These are phyloP conservation scores for Tilletia indica DNA, from an alignment of 1,284 basidiomycete species.

Conservation along the genomic window DNA sequence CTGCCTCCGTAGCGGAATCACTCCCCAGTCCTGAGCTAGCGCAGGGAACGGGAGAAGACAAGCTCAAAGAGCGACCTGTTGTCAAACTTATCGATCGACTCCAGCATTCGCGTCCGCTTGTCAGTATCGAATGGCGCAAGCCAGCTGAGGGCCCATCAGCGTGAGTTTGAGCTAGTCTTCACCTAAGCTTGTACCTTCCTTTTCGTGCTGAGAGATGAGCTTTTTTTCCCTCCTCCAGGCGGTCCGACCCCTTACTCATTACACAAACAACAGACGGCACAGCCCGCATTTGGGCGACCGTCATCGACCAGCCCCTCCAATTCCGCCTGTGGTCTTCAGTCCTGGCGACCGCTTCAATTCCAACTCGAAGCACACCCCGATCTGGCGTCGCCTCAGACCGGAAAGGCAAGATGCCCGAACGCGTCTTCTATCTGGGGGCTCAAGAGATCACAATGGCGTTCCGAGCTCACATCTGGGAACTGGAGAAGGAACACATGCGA, in stretches of 20 bases:
- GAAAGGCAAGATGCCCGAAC: not conserved
- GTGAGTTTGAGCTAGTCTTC: not conserved
- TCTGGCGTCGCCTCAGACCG: not conserved
- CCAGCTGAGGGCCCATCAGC: conserved; percentile 10
- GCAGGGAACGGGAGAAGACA: not conserved
- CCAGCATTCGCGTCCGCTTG: not conserved
- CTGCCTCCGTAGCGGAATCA: not conserved
- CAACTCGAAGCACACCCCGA: not conserved
- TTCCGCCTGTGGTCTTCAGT: conserved; percentile 19
- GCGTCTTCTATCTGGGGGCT: conserved; percentile 9
- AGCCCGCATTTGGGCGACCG: conserved; percentile 18
- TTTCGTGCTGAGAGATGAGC: not conserved
- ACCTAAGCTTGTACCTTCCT: not conserved
- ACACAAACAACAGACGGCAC: conserved; percentile 20
- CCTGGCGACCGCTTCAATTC: not conserved
- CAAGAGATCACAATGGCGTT: conserved; percentile 74
- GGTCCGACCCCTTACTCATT: conserved; percentile 10
- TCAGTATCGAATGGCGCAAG: conserved; percentile 6
- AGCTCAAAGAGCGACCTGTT: not conserved
- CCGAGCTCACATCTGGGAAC: conserved; percentile 63
- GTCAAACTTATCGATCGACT: conserved; percentile 9
- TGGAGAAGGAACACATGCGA: conserved; percentile 66
- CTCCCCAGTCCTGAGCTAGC: not conserved
- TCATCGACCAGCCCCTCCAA: conserved; percentile 20
- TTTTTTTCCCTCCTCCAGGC: not conserved